Evolutionary conservation across 1,139 yeast species (phyloP), one percentile per base, ranked within the genome.

Genomic region (Suhomyces ambrosiae): DNA sequence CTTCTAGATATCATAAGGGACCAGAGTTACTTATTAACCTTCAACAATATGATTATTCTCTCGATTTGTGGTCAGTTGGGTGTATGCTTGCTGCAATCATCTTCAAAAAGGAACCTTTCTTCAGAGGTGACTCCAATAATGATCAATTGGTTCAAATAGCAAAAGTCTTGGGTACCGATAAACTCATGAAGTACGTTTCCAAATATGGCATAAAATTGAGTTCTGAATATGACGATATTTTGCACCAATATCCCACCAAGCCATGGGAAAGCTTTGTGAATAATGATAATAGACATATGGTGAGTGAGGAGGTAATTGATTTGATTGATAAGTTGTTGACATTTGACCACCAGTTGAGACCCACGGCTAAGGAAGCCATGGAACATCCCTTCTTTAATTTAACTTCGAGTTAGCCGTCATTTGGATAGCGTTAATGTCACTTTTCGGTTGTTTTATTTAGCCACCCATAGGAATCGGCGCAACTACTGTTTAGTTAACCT

Each of bases 41-140:
- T 47, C 84, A 82, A 56, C 84, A 80, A 53, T 85, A 85, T 56
- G 92, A 85, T 57, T 85, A 85, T 57, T 81, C 89, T 6, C 68
- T 85, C 40, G 94, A 85, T 61, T 64, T 85, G 40, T 85, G 94
- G 94, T 81, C 88, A 3, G 85, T 82, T 32, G 94, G 94, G 9
- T 85, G 90, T 44, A 85, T 83, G 76, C 58, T 85, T 37, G 92
- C 90, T 1, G 85, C 89, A 2, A 83, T 85, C 28, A 73, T 84
- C 24, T 84, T 85, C 63, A 81, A 80, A 50, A 80, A 77, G 51
- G 94, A 85, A 50, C 92, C 92, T 7, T 80, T 85, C 42, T 85
- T 85, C 65, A 78, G 85, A 46, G 94, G 94, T 7, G 82, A 81
- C 45, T 80, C 88, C 12, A 85, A 85, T 55, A 82, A 83, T 27